Evolutionary conservation across 2,329 filamentous ascomycete genomes (phyloP).

Genomic region (Tolypocladium ovalisporum): DNA sequence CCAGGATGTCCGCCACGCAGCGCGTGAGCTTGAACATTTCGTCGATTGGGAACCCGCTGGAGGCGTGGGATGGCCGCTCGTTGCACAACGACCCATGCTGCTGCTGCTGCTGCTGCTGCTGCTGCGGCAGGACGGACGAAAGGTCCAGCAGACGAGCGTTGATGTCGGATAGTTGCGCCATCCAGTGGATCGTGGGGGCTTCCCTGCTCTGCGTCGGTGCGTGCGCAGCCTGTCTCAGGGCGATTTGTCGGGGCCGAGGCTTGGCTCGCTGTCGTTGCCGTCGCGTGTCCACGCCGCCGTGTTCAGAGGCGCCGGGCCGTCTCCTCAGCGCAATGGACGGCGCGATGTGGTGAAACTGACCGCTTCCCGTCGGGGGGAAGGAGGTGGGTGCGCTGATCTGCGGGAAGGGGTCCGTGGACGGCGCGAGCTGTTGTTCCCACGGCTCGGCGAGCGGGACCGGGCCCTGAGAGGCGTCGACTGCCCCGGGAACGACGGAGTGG

Average conservation of each 20-base stretch:
- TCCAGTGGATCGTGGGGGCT: conserved; percentile 19
- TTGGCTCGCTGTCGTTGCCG: conserved; percentile 12
- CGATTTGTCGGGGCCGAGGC: conserved; percentile 21
- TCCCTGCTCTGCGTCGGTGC: conserved; percentile 10
- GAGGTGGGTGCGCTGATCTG: neutral
- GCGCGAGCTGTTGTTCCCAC: conserved; percentile 10
- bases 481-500: conserved; percentile 11
- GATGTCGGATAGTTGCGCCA: conserved; percentile 27
- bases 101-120: conserved; percentile 16
- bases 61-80: conserved; percentile 12
- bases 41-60: conserved; percentile 25
- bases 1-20: conserved; percentile 22
- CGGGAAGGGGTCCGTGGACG: conserved; percentile 4
- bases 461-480: conserved; percentile 7
- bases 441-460: conserved; percentile 11
- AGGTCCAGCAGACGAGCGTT: conserved; percentile 26
- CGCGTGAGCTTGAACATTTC: conserved; percentile 29
- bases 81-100: conserved; percentile 12
- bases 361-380: neutral
- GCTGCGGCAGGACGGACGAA: conserved; percentile 19
- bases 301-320: conserved; percentile 11
- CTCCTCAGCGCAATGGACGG: conserved; percentile 6
- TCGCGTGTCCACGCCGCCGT: conserved; percentile 12
- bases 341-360: conserved; percentile 1
- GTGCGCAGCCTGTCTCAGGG: conserved; percentile 13